These are phyloP conservation scores for Claviceps arundinis DNA, from an alignment of 2,329 filamentous ascomycete species.

Conservation along the genomic window DNA sequence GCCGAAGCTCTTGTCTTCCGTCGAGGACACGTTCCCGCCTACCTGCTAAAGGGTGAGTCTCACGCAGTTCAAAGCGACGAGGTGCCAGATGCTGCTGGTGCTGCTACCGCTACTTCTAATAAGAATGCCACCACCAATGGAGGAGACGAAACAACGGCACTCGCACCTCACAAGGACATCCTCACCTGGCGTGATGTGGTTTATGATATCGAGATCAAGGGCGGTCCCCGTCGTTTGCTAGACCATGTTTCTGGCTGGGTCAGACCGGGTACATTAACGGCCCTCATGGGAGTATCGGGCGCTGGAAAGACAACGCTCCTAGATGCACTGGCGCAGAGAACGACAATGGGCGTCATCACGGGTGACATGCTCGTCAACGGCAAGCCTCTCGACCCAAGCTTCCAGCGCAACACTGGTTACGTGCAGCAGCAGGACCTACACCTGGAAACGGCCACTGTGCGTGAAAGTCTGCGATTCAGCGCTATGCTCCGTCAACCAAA, in stretches of 20 bases:
- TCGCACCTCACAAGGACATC: conserved; percentile 38
- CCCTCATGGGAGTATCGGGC: conserved; percentile 52
- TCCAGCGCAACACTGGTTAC: conserved; percentile 53
- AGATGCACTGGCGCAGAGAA: conserved; percentile 33
- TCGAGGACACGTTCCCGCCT: conserved; percentile 35
- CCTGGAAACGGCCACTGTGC: conserved; percentile 39
- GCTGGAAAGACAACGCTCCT: conserved; percentile 31
- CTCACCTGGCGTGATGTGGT: conserved; percentile 72
- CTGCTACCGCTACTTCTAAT: conserved; percentile 10
- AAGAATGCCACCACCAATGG: conserved; percentile 8
- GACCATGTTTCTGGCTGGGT: conserved; percentile 80
- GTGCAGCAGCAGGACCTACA: conserved; percentile 54
- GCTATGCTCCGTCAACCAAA: conserved; percentile 45
- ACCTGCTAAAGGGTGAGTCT: conserved; percentile 21
- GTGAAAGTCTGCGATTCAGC: conserved; percentile 40
- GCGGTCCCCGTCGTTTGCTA: conserved; percentile 54
- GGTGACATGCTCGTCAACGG: conserved; percentile 56
- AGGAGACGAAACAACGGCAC: conserved; percentile 10
- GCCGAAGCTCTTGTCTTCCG: conserved; percentile 60
- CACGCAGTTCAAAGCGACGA: conserved; percentile 18
- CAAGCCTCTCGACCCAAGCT: conserved; percentile 38
- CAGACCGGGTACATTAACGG: conserved; percentile 76
- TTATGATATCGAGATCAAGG: conserved; percentile 61
- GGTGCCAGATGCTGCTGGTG: conserved; percentile 1
- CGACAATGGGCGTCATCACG: conserved; percentile 47